These are phyloP conservation scores for Graphium sp. DNA, from an alignment of 2,329 filamentous ascomycete species.

Conservation along the genomic window DNA sequence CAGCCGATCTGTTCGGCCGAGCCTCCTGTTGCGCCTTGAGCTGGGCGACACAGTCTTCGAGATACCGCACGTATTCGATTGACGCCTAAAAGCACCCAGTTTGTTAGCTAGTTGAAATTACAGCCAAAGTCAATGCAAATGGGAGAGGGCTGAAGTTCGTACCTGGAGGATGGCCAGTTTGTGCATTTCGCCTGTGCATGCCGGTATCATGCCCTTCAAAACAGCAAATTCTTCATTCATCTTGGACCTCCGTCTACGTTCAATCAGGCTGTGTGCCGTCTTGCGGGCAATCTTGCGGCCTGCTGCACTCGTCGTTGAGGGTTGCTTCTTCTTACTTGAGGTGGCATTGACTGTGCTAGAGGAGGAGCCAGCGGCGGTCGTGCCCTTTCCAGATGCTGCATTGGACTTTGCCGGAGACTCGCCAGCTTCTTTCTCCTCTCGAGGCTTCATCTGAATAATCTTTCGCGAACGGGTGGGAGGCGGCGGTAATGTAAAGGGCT, in stretches of 20 bases:
- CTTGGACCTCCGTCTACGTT: conserved; percentile 76
- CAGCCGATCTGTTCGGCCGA: background rate
- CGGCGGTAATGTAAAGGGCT: conserved; percentile 68
- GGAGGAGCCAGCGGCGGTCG: conserved; percentile 8
- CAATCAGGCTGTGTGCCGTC: conserved; percentile 90
- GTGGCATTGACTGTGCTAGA: conserved; percentile 6
- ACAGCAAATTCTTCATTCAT: conserved; percentile 98
- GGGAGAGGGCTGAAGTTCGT: conserved; percentile 11
- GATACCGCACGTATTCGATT: conserved; percentile 89
- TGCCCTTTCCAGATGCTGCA: conserved; percentile 10
- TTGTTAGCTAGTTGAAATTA: conserved; percentile 1
- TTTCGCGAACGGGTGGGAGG: conserved; percentile 84
- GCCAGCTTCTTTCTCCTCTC: conserved; percentile 20
- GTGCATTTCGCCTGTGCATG: conserved; percentile 95
- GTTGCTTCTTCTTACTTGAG: conserved; percentile 55
- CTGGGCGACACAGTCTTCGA: conserved; percentile 73
- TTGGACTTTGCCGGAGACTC: conserved; percentile 6
- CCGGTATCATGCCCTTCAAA: conserved; percentile 87
- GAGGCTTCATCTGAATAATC: conserved; percentile 95
- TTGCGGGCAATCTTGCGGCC: conserved; percentile 92
- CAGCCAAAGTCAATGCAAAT: conserved; percentile 1
- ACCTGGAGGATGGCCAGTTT: conserved; percentile 93
- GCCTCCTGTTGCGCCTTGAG: conserved; percentile 44
- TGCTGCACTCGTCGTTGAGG: conserved; percentile 60
- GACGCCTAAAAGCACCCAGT: conserved; percentile 45